Conservation (phyloP, 305 asterid genomes). For the Solanum hybrid region DNA sequence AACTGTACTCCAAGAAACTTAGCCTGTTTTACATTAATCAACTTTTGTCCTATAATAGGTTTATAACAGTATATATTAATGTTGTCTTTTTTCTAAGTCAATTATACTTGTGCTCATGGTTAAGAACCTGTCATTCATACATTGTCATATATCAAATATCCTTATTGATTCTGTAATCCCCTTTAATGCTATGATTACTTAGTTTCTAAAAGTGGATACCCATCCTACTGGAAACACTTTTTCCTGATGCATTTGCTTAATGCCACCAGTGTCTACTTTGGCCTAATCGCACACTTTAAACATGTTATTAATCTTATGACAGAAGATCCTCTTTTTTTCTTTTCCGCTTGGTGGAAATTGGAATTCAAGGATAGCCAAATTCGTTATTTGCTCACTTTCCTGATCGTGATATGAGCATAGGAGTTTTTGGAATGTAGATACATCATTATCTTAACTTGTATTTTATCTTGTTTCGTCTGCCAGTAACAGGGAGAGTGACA, state of each 20-base stretch:
- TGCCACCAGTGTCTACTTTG: background rate
- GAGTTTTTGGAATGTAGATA: background rate
- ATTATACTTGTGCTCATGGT: background rate
- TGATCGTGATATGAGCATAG: background rate
- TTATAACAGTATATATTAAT: background rate
- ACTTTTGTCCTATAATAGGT: background rate
- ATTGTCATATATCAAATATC: background rate
- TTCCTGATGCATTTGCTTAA: background rate
- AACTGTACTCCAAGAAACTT: background rate
- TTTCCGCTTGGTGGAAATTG: background rate
- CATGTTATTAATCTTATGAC: background rate
- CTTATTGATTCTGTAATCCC: background rate
- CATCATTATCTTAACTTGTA: background rate
- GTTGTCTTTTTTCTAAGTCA: background rate
- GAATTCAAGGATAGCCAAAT: background rate
- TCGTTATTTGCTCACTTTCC: background rate
- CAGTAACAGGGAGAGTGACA: constrained; percentile 94
- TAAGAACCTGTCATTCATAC: background rate
- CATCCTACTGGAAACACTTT: background rate
- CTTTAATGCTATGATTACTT: background rate
- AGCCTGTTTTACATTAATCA: background rate
- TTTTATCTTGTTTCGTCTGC: constrained; percentile 8
- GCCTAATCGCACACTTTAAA: background rate
- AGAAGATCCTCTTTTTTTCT: background rate
- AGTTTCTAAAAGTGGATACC: background rate